Percentiles rank a stretch among this genome's conserved stretches.
Evolutionary conservation across 768 basidiomycete species (phyloP).

Genomic region (Phylloporus scabripes): DNA sequence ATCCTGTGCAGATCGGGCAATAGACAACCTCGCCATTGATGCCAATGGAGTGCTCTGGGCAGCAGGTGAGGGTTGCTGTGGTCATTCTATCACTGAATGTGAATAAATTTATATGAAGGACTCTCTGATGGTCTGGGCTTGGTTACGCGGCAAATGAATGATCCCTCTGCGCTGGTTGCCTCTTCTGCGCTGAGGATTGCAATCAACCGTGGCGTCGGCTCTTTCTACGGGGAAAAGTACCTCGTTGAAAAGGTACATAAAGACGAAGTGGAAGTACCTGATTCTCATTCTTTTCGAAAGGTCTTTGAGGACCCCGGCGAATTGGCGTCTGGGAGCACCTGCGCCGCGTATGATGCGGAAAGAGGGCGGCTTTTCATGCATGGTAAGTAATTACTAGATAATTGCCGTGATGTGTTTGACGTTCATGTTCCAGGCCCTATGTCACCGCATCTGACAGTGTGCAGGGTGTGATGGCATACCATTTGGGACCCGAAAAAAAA

Average conservation of each 20-base stretch:
- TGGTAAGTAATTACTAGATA: constrained; percentile 36
- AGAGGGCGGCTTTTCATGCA: constrained; percentile 50
- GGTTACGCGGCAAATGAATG: constrained; percentile 35
- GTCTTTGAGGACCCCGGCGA: constrained; percentile 65
- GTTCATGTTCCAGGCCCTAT: constrained; percentile 25
- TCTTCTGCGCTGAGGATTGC: constrained; percentile 49
- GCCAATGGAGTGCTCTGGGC: constrained; percentile 56
- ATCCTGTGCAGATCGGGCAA: constrained; percentile 34
- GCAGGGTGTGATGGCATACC: constrained; percentile 17
- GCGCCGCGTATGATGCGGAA: constrained; percentile 49
- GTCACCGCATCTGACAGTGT: constrained; percentile 33
- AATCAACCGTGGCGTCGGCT: constrained; percentile 44
- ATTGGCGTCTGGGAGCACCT: constrained; percentile 51
- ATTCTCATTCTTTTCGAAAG: constrained; percentile 29
- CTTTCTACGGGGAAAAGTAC: constrained; percentile 58
- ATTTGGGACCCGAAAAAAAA: background rate
- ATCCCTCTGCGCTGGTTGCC: constrained; percentile 40
- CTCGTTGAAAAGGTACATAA: constrained; percentile 48
- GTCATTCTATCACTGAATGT: background rate
- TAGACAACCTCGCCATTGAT: constrained; percentile 64
- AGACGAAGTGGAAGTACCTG: background rate
- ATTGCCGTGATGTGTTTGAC: constrained; percentile 5
- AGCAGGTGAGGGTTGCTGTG: constrained; percentile 40
- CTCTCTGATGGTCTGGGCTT: constrained; percentile 38
- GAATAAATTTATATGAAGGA: constrained; percentile 25